Evolutionary conservation across 768 basidiomycete genomes (phyloP).

Genomic region (Tricholoma sp.): DNA sequence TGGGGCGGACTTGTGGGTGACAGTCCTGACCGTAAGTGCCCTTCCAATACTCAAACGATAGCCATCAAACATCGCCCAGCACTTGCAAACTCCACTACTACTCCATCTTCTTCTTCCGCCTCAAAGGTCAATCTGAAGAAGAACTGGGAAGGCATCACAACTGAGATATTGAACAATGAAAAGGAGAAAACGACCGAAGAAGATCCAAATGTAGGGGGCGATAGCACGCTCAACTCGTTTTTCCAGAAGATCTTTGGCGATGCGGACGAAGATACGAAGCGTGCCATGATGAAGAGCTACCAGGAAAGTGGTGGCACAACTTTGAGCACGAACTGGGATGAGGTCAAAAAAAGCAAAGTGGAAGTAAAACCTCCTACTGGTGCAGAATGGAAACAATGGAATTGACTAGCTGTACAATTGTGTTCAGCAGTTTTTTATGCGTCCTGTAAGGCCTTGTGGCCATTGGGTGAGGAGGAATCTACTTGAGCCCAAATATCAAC

Average conservation of each 20-base stretch:
- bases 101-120: conserved; percentile 28
- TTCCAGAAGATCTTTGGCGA: conserved; percentile 90
- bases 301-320: conserved; percentile 93
- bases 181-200: conserved; percentile 66
- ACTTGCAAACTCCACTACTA: conserved; percentile 26
- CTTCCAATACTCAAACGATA: neutral
- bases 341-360: conserved; percentile 66
- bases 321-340: conserved; percentile 93
- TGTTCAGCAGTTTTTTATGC: neutral
- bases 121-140: conserved; percentile 40
- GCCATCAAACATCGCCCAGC: conserved; percentile 13
- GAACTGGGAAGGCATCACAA: conserved; percentile 89
- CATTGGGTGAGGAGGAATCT: neutral
- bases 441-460: neutral
- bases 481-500: too few species aligned
- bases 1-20: conserved; percentile 80
- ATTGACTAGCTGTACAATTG: conserved; percentile 22
- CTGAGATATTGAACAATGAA: conserved; percentile 57
- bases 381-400: conserved; percentile 81
- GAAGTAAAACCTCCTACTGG: conserved; percentile 82
- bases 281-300: conserved; percentile 99
- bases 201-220: conserved; percentile 89
- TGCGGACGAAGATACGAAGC: conserved; percentile 86
- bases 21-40: conserved; percentile 61
- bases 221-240: conserved; percentile 78